Evolutionary conservation across 192 early-diverging fungal species (phyloP), one percentile per base, ranked within the genome.

Genomic region (Linnemannia schmuckeri): DNA sequence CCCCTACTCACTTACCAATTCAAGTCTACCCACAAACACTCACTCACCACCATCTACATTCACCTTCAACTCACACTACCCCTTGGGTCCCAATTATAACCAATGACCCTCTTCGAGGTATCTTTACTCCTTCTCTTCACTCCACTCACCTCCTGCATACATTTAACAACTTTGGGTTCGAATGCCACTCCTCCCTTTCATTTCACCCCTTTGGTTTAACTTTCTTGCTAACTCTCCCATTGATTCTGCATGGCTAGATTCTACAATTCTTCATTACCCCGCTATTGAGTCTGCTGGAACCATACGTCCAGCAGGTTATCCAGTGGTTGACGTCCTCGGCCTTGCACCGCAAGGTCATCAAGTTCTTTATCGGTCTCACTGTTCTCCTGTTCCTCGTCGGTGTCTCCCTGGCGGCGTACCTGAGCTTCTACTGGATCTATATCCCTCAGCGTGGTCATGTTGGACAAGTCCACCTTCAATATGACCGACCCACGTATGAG

Each of bases 351-450:
- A 76, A 83, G 27, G 66, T 88, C 72, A 76, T 91, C 42, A 91
- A 91, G 70, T 75, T 89, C 55, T 70, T 91, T 68, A 80, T 91
- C 42, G 57, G 80, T 4, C 37, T 80, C 27, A 33, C 75, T 37
- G 85, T 86, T 10, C 41, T 86, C 15, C 37, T 82, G 8, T 27
- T 82, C 0, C 76, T 91, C 13, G 61, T 89, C 22, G 74, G 77
- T 17, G 63, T 88, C 30, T 84, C 90, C 46, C 38, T 89, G 15
- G 37, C 84, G 7, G 77, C 86, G 54, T 91, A 91, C 55, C 49
- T 89, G 24, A 80, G 77, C 24, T 91, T 91, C 78, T 91, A 91
- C 70, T 88, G 80, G 87, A 12, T 88, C 17, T 89, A 88, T 61
- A 82, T 91, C 38, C 90, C 90, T 13, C 82, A 89, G 63, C 87